phyloP scores from a whole-genome alignment of 2,329 filamentous ascomycete genomes.

The Fusarium sulawesiense region DNA sequence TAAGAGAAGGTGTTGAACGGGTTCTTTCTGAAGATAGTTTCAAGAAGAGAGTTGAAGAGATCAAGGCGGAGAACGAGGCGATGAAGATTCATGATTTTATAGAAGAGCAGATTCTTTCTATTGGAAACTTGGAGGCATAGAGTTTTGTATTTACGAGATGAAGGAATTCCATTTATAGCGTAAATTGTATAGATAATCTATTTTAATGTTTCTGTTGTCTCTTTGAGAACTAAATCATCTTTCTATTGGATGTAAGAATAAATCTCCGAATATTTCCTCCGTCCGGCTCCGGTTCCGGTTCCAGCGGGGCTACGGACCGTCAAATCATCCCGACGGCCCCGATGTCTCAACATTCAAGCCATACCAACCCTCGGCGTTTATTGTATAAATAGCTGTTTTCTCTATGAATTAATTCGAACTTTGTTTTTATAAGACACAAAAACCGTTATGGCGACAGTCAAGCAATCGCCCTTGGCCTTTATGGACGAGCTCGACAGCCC shows the following conservation, averaged over 20 bases:
- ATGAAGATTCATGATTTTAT: slow-evolving; percentile 42
- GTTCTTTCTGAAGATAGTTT: slow-evolving; percentile 48
- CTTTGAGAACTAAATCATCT: not conserved
- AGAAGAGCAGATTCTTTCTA: slow-evolving; percentile 39
- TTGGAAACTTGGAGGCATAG: slow-evolving; percentile 6
- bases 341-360: not conserved
- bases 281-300: slow-evolving; percentile 28
- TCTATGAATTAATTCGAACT: not conserved
- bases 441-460: slow-evolving; percentile 45
- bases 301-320: slow-evolving; percentile 32
- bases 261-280: slow-evolving; percentile 25
- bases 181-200: not conserved
- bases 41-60: slow-evolving; percentile 47
- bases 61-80: slow-evolving; percentile 51
- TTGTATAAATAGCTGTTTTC: not conserved
- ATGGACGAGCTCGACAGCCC: slow-evolving; percentile 54
- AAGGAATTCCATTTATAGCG: not conserved
- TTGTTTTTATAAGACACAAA: not conserved
- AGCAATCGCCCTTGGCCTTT: slow-evolving; percentile 45
- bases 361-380: not conserved
- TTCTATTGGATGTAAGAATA: not conserved
- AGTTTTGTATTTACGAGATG: not conserved
- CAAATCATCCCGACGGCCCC: slow-evolving; percentile 17
- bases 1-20: slow-evolving; percentile 48
- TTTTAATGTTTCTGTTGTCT: not conserved